Base-by-base conservation (phyloP, 2,329 filamentous ascomycete genomes). In the Acarospora socialis region DNA sequence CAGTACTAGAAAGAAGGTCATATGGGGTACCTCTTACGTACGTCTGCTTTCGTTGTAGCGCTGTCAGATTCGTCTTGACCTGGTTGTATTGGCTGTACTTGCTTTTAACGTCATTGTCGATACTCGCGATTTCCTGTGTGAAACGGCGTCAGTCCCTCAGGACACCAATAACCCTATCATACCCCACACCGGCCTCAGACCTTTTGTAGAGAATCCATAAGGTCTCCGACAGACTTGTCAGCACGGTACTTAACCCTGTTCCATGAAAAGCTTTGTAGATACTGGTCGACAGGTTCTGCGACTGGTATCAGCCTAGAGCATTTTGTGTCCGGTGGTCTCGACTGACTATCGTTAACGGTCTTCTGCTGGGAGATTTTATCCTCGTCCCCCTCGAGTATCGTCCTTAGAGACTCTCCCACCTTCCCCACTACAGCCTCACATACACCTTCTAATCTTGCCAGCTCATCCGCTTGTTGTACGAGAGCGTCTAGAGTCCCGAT, bases 181-280 rank as follows among this genome's bases (percentile, higher is more conserved):
- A 10, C 22, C 26, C 3, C 7, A 26, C 12, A 12, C 20, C 12
- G 17, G 13, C 13, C 31, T 21, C 46, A 9, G 47, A 82, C 82
- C 73, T 92, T 94, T 52, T 92, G 83, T 36, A 98, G 62, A 23
- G 76, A 77, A 54, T 84, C 80, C 46, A 94, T 78, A 37, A 95
- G 66, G 51, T 95, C 87, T 34, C 74, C 70, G 39, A 98, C 70
- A 30, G 87, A 73, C 55, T 87, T 92, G 57, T 98, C 90, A 40
- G 81, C 78, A 48, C 90, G 77, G 58, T 95, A 98, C 54, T 93
- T 90, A 59, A 92, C 82, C 59, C 90, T 94, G 63, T 95, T 95
- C 90, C 90, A 98, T 43, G 73, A 70, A 58, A 95, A 98, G 34
- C 70, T 77, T 50, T 77, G 73, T 27, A 98, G 64, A 53, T 95